Evolutionary conservation across 1,284 basidiomycete species (phyloP), one percentile per base, ranked within the genome.

Genomic region (Marasmius fiardii): DNA sequence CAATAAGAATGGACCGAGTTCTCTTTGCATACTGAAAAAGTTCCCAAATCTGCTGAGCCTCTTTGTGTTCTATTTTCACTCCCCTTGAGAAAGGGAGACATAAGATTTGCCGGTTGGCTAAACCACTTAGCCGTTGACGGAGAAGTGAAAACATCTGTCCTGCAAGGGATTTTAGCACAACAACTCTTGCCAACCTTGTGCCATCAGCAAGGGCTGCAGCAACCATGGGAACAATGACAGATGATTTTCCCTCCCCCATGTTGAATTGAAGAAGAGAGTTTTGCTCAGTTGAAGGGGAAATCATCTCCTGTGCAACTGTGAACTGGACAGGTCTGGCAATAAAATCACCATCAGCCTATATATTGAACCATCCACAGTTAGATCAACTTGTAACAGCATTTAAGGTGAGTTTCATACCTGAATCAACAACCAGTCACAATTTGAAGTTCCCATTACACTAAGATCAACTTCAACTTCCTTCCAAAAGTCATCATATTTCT

Each of bases 191-290:
- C 4, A 82, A 68, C n/a, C 67, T 73, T 2, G 64, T 31, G 1
- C 76, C 71, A 58, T 81, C 64, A 0, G 81, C 75, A 1, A 81
- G 64, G 20, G 67, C 56, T 0, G 69, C 65, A 0, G 72, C 65
- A 20, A 70, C 65, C 21, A 82, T 66, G 0, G 80, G 80, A 0
- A 76, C 68, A 20, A 83, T 82, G 3, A 82, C 55, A 0, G 78
- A 76, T 1, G 80, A 76, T 58, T 82, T 82, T 2, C 81, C 81
- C 58, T 82, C 80, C 3, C 80, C 80, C 81, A 83, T 82, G 47
- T 82, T 81, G 21, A 83, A 71, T 52, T 82, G 80, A 37, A 78
- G 67, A 2, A 71, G 61, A 0, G 70, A 72, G 45, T 74, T 82
- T 6, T 18, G 16, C 14, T 20, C 31, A n/a, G 23, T 24, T 18